Percentiles rank a stretch among this genome's conserved stretches.
phyloP scores from a whole-genome alignment of 2,329 filamentous ascomycete genomes.

The Arthrobotrys megalospora region DNA sequence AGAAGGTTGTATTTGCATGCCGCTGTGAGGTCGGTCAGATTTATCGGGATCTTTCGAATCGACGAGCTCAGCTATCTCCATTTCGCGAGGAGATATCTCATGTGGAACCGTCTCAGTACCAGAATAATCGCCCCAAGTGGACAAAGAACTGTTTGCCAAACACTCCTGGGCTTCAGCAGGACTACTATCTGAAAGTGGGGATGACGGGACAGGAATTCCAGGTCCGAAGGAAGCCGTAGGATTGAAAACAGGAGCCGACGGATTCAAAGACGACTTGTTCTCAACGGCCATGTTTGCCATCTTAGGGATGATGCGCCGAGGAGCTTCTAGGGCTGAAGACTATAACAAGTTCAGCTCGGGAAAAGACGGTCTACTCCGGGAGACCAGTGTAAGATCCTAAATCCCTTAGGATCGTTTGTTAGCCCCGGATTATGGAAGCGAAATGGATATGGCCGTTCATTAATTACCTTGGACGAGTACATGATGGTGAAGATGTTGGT shows the following conservation, averaged over 20 bases:
- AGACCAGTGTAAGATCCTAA: not conserved
- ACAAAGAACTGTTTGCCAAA: not conserved
- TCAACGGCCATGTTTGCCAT: not conserved
- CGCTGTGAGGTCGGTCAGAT: not conserved
- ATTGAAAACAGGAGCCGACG: constrained; percentile 42
- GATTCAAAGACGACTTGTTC: constrained; percentile 16
- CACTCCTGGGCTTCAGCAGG: not conserved
- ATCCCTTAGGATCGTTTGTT: too few species aligned
- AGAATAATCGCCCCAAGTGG: too few species aligned
- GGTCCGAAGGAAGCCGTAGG: not conserved
- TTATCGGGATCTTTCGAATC: not conserved
- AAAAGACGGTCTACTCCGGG: not conserved
- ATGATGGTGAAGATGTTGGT: too few species aligned
- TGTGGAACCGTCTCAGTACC: not conserved
- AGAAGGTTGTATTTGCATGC: not conserved
- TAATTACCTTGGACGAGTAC: too few species aligned
- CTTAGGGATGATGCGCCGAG: not conserved
- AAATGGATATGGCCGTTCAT: too few species aligned
- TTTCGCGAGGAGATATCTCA: not conserved
- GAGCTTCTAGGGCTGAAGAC: not conserved
- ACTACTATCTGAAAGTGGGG: not conserved
- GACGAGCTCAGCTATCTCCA: not conserved
- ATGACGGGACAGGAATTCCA: not conserved
- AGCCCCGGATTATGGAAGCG: too few species aligned
- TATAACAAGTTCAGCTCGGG: too few species aligned